A percentile compares a stretch with the other conserved stretches of the same genome.
Conservation (phyloP, 1,284 basidiomycete species). For the Anthracocystis panici-leucophaei region DNA sequence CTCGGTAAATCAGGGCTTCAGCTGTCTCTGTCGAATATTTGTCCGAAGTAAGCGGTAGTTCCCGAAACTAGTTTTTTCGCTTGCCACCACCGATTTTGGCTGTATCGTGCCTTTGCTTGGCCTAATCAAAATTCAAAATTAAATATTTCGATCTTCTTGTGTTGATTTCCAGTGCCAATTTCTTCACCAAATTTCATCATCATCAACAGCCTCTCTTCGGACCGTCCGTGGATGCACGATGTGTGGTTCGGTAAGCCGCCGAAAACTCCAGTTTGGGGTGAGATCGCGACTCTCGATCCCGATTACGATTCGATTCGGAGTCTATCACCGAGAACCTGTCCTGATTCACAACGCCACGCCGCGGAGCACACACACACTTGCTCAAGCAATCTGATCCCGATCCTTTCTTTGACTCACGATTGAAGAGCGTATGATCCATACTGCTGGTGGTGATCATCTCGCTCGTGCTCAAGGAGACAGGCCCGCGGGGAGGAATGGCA, state of each 20-base stretch:
- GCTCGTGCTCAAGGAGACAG: background rate
- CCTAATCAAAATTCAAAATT: background rate
- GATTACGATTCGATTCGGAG: background rate
- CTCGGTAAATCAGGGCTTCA: conserved; percentile 25
- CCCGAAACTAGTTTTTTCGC: conserved; percentile 7
- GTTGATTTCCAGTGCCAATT: background rate
- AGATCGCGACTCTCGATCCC: background rate
- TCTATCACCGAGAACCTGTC: conserved; percentile 1
- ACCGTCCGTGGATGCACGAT: background rate
- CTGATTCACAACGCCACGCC: conserved; percentile 2
- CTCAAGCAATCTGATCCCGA: too few relatives aligned
- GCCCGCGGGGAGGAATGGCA: background rate
- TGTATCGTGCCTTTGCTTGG: background rate
- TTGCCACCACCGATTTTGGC: background rate
- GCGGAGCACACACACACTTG: too few relatives aligned
- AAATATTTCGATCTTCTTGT: conserved; percentile 1
- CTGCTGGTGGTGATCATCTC: too few relatives aligned
- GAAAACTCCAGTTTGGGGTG: background rate
- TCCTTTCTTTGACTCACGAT: too few relatives aligned
- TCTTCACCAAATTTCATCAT: conserved; percentile 2
- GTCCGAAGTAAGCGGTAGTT: conserved; percentile 39
- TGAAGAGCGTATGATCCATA: too few relatives aligned
- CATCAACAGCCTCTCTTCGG: background rate
- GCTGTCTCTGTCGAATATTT: background rate
- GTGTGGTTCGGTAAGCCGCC: conserved; percentile 1